Evolutionary conservation across 331 rosid genomes (phyloP), one percentile per base, ranked within the genome.

Genomic region (Malus hybrid): DNA sequence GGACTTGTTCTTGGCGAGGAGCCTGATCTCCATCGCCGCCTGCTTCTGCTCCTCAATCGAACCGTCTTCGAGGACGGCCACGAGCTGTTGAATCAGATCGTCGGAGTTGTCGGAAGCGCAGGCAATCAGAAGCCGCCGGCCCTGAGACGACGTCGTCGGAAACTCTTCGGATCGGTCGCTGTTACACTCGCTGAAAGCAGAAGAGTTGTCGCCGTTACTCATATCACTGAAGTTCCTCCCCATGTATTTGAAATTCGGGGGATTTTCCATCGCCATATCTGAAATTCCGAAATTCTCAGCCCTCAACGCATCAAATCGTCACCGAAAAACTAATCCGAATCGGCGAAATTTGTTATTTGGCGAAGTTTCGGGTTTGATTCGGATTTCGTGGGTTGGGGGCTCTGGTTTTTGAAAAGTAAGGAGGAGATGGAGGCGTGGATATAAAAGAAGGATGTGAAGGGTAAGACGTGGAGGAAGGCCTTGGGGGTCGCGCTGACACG

Each of bases 141-240:
- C 79, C 74, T 90, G 88, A 0, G 93, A 87, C 7, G 96, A 86
- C 20, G 85, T 77, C 29, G 95, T 48, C 27, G 86, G 81, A 70
- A 94, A 94, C 83, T 94, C 99, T 39, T 91, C 92, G 82, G 99
- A 94, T 91, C 96, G 83, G 72, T 94, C 99, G 73, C 99, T 94
- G 79, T 88, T 89, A 65, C 99, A 91, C 67, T 94, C 99, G 80
- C 99, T 92, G 73, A 94, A 94, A 46, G 99, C 96, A 19, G 95
- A 83, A 18, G 97, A 86, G 11, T 65, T 67, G 3, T 89, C 90
- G 57, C 72, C 89, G 83, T 74, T 80, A 65, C 82, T 80, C 29
- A 88, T 83, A 71, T 87, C 85, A 67, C 88, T 88, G 72, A 88
- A 80, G 42, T 64, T 85, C 59, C 88, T 80, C 9, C 90, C 96